Percentiles rank a stretch among this genome's conserved stretches.
Conservation (phyloP, 2,329 filamentous ascomycete species). For the Trichophyton schoenleinii region DNA sequence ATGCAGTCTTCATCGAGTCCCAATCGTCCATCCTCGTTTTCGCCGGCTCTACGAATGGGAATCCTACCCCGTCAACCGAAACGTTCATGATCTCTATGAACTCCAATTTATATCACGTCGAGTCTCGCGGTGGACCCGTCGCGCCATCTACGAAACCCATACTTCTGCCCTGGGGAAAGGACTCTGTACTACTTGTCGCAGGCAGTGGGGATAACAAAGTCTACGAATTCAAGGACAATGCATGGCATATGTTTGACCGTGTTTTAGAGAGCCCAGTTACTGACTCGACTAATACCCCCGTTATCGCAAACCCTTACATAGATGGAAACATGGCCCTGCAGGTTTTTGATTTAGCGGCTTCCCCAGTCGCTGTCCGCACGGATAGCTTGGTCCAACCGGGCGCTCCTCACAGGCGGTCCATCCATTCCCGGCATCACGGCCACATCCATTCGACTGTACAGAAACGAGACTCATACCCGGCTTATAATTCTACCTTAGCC, state of each 20-base stretch:
- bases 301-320: conserved; percentile 53
- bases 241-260: conserved; percentile 57
- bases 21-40: conserved; percentile 67
- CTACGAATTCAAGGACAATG: conserved; percentile 56
- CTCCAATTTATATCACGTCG: conserved; percentile 48
- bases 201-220: conserved; percentile 55
- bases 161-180: conserved; percentile 60
- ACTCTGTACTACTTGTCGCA: conserved; percentile 61
- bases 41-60: conserved; percentile 56
- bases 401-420: conserved; percentile 10
- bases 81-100: conserved; percentile 62
- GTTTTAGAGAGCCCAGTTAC: conserved; percentile 49
- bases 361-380: conserved; percentile 62
- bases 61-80: conserved; percentile 48
- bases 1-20: conserved; percentile 58
- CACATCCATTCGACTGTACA: conserved; percentile 22
- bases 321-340: conserved; percentile 70
- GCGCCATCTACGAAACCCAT: conserved; percentile 56
- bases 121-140: conserved; percentile 44
- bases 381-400: conserved; percentile 54
- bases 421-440: neutral
- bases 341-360: conserved; percentile 60
- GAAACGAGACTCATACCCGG: conserved; percentile 54
- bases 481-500: conserved; percentile 64
- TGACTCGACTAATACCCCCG: conserved; percentile 48